Conservation (phyloP, 1,139 yeast species). For the Diutina neorugosa region DNA sequence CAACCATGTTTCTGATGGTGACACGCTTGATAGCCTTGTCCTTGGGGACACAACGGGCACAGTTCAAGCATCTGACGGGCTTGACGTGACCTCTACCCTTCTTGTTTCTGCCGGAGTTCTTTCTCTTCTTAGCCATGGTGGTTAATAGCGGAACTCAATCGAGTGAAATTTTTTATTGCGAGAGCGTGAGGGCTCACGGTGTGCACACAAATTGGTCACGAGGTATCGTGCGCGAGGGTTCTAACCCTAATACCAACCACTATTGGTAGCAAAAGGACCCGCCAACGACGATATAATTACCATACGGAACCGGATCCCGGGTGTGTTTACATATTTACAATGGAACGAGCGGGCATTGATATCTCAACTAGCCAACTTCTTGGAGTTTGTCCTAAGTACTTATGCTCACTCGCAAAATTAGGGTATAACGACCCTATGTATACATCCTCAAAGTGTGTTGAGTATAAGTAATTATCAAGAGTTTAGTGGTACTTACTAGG, state of each 20-base stretch:
- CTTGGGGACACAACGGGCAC: constrained; percentile 99
- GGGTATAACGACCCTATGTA: no score
- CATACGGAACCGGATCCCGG: no score
- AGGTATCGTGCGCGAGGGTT: constrained; percentile 6
- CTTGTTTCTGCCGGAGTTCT: constrained; percentile 99
- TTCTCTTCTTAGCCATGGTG: constrained; percentile 99
- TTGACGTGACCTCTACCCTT: constrained; percentile 99
- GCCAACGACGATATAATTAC: background rate
- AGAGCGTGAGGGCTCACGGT: constrained; percentile 5
- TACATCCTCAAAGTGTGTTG: no score
- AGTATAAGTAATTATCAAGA: no score
- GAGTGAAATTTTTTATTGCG: constrained; percentile 5
- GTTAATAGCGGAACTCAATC: constrained; percentile 3
- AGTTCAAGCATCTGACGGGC: constrained; percentile 99
- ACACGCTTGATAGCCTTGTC: constrained; percentile 99
- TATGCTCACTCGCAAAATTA: no score
- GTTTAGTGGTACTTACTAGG: no score
- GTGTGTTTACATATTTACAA: no score
- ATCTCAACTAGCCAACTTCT: no score
- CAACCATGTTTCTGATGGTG: constrained; percentile 99
- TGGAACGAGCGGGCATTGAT: no score
- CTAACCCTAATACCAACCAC: constrained; percentile 4
- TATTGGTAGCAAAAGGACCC: background rate
- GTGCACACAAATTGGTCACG: background rate
- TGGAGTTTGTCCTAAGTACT: no score